Evolutionary conservation across 176 grass and related monocot genomes (phyloP).

Genomic region (Rhynchospora pubera): DNA sequence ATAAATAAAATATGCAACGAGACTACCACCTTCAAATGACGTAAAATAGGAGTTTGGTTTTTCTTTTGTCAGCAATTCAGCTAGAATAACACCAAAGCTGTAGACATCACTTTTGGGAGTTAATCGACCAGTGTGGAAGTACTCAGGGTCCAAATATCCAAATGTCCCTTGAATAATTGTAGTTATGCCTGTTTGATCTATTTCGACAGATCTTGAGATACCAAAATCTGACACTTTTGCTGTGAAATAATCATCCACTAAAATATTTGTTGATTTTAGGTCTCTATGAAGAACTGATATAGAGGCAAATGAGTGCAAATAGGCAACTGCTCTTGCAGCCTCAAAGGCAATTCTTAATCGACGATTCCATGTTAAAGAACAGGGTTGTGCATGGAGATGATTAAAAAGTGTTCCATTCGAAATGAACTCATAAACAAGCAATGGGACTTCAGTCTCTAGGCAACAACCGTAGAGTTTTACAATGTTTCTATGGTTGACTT

Average conservation of each 20-base stretch:
- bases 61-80: conserved; percentile 23
- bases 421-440: conserved; percentile 36
- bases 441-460: conserved; percentile 34
- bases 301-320: conserved; percentile 27
- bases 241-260: conserved; percentile 13
- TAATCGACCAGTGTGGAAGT: conserved; percentile 26
- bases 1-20: conserved; percentile 12
- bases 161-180: conserved; percentile 41
- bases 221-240: conserved; percentile 43
- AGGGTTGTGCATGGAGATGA: conserved; percentile 8
- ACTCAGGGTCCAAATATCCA: conserved; percentile 43
- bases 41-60: not conserved
- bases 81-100: conserved; percentile 30
- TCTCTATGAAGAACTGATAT: conserved; percentile 33
- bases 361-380: not conserved
- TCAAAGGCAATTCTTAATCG: conserved; percentile 29
- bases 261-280: conserved; percentile 33
- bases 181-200: conserved; percentile 23
- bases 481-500: conserved; percentile 31
- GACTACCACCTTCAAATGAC: not conserved
- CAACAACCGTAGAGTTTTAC: conserved; percentile 31
- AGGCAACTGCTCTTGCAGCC: conserved; percentile 25
- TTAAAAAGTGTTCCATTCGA: conserved; percentile 27
- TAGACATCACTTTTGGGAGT: conserved; percentile 30
- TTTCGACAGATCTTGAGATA: conserved; percentile 17